phyloP scores from a whole-genome alignment of 129 eudicot species.

The Centrapalus pauciflorus region DNA sequence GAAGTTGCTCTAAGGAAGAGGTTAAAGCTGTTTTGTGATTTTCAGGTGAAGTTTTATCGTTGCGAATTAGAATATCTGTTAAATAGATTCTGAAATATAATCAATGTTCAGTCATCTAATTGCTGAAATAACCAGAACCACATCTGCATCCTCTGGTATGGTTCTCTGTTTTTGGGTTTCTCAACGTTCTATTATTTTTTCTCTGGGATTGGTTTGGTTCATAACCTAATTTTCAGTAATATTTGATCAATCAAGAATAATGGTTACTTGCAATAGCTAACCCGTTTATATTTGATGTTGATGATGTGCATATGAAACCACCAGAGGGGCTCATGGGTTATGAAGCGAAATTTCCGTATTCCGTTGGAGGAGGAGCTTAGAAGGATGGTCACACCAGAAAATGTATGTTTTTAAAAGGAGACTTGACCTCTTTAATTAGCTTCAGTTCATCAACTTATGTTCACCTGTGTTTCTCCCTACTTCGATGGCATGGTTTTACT shows the following conservation, averaged over 20 bases:
- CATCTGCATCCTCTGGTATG: no score
- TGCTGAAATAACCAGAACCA: not conserved
- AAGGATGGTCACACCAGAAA: slow-evolving; percentile 91
- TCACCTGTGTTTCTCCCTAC: no score
- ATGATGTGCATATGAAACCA: slow-evolving; percentile 23
- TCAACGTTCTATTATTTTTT: not conserved
- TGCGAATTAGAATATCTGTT: not conserved
- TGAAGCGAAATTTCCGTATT: slow-evolving; percentile 72
- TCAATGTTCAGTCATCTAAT: not conserved
- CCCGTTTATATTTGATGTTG: not conserved
- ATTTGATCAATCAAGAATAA: not conserved
- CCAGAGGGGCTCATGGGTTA: slow-evolving; percentile 84
- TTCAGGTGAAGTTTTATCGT: slow-evolving; percentile 90
- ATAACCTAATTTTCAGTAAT: not conserved
- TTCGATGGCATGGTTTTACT: no score
- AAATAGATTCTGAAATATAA: not conserved
- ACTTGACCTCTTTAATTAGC: no score
- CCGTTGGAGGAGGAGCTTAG: slow-evolving; percentile 91
- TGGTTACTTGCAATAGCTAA: slow-evolving; percentile 8
- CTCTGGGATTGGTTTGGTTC: not conserved
- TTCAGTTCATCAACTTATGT: no score
- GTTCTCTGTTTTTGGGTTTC: not conserved
- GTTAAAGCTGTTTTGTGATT: slow-evolving; percentile 74
- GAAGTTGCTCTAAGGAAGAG: slow-evolving; percentile 73
- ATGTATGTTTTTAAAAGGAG: slow-evolving; percentile 65